Base-by-base conservation (phyloP, 2,329 filamentous ascomycete genomes). In the Aspergillus hortae region DNA sequence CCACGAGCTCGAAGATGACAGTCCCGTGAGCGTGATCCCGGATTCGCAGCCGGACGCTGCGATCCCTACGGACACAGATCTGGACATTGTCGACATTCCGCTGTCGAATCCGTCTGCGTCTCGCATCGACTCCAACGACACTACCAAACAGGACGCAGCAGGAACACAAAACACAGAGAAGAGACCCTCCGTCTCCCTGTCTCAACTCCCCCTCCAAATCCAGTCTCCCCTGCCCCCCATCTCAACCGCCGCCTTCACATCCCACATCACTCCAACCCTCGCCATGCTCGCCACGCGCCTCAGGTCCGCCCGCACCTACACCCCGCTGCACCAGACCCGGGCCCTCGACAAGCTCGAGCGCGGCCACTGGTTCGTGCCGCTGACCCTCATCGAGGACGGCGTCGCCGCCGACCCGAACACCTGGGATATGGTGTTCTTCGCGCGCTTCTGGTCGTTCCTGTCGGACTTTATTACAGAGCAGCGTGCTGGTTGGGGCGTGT, bases 361-460 rank as follows among this genome's bases (percentile, higher is more conserved):
- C 14, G 92, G 91, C 0, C 85, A 88, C 69, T 96, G 92, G 92
- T 68, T 77, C 2, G 62, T 96, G 4, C 74, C 74, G 5, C 79
- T 84, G 14, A 82, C 83, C 45, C 72, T 95, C 32, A 73, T 73
- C 5, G 21, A 19, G 14, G 11, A 6, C 27, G 11, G 17, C 15
- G 38, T 3, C 17, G 6, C 21, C 14, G 23, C 11, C n/a, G 30
- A 36, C 36, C 12, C n/a, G 1, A 32, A 25, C 4, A 17, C 10
- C 12, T 69, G 73, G 79, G 56, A 64, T 2, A 50, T 54, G 6
- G 30, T 64, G 1, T 56, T 64, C 30, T 75, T 76, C 53, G 49
- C 58, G 9, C 65, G 62, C 25, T 75, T 77, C 56, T 78, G 75
- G 76, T 52, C 59, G 11, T 76, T 71, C 25, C 53, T 77, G 3